phyloP scores from a whole-genome alignment of 2,329 filamentous ascomycete species.

The Claviceps sp. region DNA sequence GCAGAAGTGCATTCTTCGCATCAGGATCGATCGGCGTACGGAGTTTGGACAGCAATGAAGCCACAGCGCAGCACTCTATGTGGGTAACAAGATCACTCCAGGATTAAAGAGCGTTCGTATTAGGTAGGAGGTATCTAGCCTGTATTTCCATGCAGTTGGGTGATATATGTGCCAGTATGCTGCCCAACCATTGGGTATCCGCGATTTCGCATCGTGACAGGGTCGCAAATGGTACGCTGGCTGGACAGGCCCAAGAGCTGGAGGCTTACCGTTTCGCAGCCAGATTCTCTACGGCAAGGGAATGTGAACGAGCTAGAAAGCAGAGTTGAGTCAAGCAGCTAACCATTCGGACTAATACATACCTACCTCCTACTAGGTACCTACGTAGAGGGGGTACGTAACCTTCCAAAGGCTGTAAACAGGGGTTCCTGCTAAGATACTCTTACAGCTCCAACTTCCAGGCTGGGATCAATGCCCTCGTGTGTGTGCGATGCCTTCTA shows the following conservation, averaged over 20 bases:
- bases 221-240: slow-evolving; percentile 4
- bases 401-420: too few relatives aligned
- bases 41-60: not conserved
- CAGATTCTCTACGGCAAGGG: not conserved
- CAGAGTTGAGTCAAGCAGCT: not conserved
- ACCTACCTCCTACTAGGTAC: too few relatives aligned
- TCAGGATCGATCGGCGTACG: not conserved
- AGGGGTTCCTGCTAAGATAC: too few relatives aligned
- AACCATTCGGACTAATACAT: not conserved
- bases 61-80: not conserved
- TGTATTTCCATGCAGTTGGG: not conserved
- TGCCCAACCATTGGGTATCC: slow-evolving; percentile 6
- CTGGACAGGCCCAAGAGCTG: slow-evolving; percentile 2
- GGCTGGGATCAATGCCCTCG: too few relatives aligned
- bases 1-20: not conserved
- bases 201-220: slow-evolving; percentile 5
- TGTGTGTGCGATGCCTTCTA: too few relatives aligned
- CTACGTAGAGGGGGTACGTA: too few relatives aligned
- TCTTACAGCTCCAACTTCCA: too few relatives aligned
- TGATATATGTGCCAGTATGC: slow-evolving; percentile 1
- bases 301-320: not conserved
- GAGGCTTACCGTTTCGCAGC: slow-evolving; percentile 1
- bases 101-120: not conserved
- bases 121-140: not conserved
- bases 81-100: not conserved